Base-by-base conservation (phyloP, 129 eudicot genomes). In the Dittrichia graveolens region DNA sequence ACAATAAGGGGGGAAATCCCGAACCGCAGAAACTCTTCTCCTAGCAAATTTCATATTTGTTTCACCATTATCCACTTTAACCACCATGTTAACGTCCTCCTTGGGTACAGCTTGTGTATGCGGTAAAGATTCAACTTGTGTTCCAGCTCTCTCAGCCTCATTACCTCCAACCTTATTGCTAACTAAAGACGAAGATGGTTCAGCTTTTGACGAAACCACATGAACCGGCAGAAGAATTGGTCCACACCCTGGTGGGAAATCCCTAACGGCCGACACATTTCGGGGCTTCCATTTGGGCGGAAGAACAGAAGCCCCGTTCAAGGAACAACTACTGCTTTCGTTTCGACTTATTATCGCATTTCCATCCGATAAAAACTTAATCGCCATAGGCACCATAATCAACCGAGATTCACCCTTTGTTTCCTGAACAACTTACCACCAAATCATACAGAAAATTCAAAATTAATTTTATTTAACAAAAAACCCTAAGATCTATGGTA, bases 1-100 rank as follows among this genome's bases (percentile, higher is more conserved):
- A 87, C 96, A 90, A 67, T 65, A 79, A 43, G 92, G 90, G 73
- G 98, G 98, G 52, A 93, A 93, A 55, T 93, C 93, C 38, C 95
- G 89, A 75, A 54, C 77, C 45, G 96, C 92, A 37, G 92, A 93
- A 63, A 90, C 91, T 73, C 84, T 81, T 79, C 87, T 84, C 54
- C 47, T 74, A 18, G 80, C 74, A 66, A 69, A 83, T 49, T 85
- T 85, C 44, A 68, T 66, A 72, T 76, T 85, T 6, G 47, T 7
- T n/a, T 15, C 83, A 78, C 42, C 66, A 69, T 52, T 39, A 50
- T 57, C 74, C 66, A 53, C 63, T 41, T 38, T 42, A 31, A 47
- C 48, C 61, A 47, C 74, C 16, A 11, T 61, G 11, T 34, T 68
- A 55, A 58, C 50, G 31, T 42, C 65, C 65, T 78, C 77, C 65